These are phyloP conservation scores for Melanopsichium pennsylvanicum DNA, from an alignment of 1,284 basidiomycete species.

Conservation along the genomic window DNA sequence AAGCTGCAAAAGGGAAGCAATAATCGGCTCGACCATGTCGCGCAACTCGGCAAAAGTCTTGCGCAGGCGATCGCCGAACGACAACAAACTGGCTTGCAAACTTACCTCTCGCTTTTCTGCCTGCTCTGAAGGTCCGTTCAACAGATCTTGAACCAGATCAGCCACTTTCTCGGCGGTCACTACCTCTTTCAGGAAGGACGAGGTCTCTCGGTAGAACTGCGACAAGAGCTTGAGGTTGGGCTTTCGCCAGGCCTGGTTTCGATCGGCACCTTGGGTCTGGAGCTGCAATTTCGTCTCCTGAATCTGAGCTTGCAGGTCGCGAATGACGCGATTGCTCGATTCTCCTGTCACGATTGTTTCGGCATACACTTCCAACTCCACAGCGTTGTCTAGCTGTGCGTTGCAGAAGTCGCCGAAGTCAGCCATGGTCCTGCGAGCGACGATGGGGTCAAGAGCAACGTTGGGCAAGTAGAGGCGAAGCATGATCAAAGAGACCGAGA, in stretches of 20 bases:
- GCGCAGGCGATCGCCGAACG: conserved; percentile 69
- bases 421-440: conserved; percentile 72
- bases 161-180: conserved; percentile 46
- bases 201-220: conserved; percentile 82
- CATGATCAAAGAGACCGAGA: conserved; percentile 73
- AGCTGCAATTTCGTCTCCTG: conserved; percentile 17
- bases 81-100: conserved; percentile 64
- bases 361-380: conserved; percentile 72
- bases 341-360: conserved; percentile 76
- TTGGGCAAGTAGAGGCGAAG: conserved; percentile 83
- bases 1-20: conserved; percentile 73
- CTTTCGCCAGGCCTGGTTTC: conserved; percentile 27
- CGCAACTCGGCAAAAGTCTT: conserved; percentile 69
- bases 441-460: conserved; percentile 85
- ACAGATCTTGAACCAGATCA: conserved; percentile 56
- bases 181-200: conserved; percentile 51
- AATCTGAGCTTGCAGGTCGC: conserved; percentile 46
- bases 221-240: conserved; percentile 74
- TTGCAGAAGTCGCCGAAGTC: conserved; percentile 68
- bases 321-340: conserved; percentile 69
- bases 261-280: conserved; percentile 12
- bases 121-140: conserved; percentile 20
- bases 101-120: conserved; percentile 55
- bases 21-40: conserved; percentile 77
- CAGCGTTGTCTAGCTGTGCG: conserved; percentile 70